These are phyloP conservation scores for Eimeria falciformis DNA, from an alignment of 169 alveolate genomes.

Conservation along the genomic window DNA sequence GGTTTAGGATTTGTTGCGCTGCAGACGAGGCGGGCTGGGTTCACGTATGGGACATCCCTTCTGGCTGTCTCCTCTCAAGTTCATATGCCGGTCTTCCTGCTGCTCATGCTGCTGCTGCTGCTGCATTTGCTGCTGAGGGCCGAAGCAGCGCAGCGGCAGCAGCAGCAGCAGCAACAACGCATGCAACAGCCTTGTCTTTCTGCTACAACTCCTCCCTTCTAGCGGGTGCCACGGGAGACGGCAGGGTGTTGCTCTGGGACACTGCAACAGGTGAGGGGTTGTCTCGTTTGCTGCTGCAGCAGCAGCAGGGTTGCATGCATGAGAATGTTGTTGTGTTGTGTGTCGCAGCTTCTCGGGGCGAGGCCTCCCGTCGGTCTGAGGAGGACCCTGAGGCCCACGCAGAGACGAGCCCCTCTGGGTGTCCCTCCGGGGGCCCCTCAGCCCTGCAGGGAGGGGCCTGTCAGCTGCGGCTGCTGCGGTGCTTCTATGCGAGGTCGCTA, in stretches of 20 bases:
- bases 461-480: slow-evolving; percentile 13
- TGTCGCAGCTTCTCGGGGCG: slow-evolving; percentile 24
- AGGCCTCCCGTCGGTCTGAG: background rate
- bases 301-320: background rate
- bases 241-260: slow-evolving; percentile 55
- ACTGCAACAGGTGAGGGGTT: slow-evolving; percentile 21
- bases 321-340: background rate
- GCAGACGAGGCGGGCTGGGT: slow-evolving; percentile 39
- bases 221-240: slow-evolving; percentile 45
- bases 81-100: background rate
- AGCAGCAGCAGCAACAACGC: slow-evolving; percentile 22
- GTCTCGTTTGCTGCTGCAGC: background rate
- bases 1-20: too few species aligned
- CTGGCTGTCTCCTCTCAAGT: background rate
- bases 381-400: slow-evolving; percentile 3
- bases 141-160: slow-evolving; percentile 40
- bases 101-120: slow-evolving; percentile 32
- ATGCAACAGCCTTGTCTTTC: slow-evolving; percentile 11
- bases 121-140: slow-evolving; percentile 45
- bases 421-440: background rate
- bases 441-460: background rate
- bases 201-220: slow-evolving; percentile 57
- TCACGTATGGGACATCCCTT: slow-evolving; percentile 56
- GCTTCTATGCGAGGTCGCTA: background rate
- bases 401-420: background rate